phyloP scores from a whole-genome alignment of 73 alveolate species.

The Stentor roeselii region DNA sequence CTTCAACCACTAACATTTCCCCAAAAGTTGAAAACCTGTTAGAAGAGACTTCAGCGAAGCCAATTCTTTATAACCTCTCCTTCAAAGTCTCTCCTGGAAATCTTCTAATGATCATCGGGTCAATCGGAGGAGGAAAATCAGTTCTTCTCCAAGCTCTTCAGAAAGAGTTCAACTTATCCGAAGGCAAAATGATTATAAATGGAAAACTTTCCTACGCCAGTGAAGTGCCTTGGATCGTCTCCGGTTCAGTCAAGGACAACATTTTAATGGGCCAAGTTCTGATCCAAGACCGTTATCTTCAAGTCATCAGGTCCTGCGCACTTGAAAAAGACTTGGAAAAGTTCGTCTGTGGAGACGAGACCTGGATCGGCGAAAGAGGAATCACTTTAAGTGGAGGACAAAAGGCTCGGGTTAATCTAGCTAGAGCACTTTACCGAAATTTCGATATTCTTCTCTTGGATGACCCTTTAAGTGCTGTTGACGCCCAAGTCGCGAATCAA shows the following conservation, averaged over 20 bases:
- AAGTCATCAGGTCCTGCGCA: constrained; percentile 59
- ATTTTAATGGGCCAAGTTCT: constrained; percentile 58
- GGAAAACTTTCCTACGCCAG: too few species aligned
- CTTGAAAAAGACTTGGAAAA: constrained; percentile 68
- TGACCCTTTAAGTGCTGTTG: constrained; percentile 85
- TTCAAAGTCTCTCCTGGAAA: too few species aligned
- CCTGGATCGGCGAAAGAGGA: constrained; percentile 82
- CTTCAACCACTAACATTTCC: too few species aligned
- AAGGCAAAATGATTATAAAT: too few species aligned
- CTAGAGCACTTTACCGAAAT: constrained; percentile 79
- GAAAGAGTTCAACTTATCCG: too few species aligned
- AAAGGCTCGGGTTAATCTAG: constrained; percentile 70
- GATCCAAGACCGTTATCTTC: constrained; percentile 56
- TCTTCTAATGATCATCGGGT: too few species aligned
- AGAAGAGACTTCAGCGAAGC: too few species aligned
- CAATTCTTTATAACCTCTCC: too few species aligned
- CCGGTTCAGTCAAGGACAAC: constrained; percentile 74
- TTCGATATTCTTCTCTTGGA: constrained; percentile 74
- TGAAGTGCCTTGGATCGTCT: constrained; percentile 81
- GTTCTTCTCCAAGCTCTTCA: too few species aligned
- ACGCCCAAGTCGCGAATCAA: constrained; percentile 71
- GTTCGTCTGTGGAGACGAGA: constrained; percentile 61
- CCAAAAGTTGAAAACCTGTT: too few species aligned
- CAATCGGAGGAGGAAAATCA: too few species aligned
- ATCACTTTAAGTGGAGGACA: constrained; percentile 77